Evolutionary conservation across 2,329 filamentous ascomycete species (phyloP).

Genomic region (Neonectria neomacrospora): DNA sequence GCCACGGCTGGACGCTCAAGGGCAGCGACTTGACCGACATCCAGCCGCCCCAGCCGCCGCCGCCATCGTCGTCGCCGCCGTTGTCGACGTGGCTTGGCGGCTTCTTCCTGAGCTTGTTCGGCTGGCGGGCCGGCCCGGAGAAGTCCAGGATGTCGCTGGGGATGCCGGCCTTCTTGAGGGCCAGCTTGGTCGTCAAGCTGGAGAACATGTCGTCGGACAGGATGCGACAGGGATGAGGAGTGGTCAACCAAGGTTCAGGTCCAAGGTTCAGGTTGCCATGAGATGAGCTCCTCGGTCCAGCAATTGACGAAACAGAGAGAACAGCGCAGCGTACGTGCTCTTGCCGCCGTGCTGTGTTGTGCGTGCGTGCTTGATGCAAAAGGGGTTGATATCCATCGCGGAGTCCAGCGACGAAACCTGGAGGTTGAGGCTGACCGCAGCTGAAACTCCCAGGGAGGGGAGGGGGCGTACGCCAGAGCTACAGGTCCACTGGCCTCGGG

Average conservation of each 20-base stretch:
- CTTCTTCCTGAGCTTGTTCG: slow-evolving; percentile 49
- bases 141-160: slow-evolving; percentile 61
- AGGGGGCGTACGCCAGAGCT: slow-evolving; percentile 5
- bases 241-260: background rate
- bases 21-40: slow-evolving; percentile 62
- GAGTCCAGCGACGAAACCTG: slow-evolving; percentile 2
- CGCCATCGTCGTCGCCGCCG: slow-evolving; percentile 36
- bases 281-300: slow-evolving; percentile 4
- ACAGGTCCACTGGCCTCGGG: background rate
- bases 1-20: slow-evolving; percentile 64
- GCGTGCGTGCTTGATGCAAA: slow-evolving; percentile 12
- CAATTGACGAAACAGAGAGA: slow-evolving; percentile 19
- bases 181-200: slow-evolving; percentile 67
- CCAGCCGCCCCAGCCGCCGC: slow-evolving; percentile 56
- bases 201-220: slow-evolving; percentile 60
- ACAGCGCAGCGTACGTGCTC: slow-evolving; percentile 1
- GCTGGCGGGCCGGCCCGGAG: slow-evolving; percentile 42
- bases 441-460: slow-evolving; percentile 26
- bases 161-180: slow-evolving; percentile 66
- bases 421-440: slow-evolving; percentile 24
- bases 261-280: background rate
- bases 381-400: slow-evolving; percentile 7
- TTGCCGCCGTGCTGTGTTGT: background rate
- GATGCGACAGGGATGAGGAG: background rate
- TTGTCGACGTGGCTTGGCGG: slow-evolving; percentile 47